phyloP scores from a whole-genome alignment of 1,139 yeast species.

The Diutina rugosa region DNA sequence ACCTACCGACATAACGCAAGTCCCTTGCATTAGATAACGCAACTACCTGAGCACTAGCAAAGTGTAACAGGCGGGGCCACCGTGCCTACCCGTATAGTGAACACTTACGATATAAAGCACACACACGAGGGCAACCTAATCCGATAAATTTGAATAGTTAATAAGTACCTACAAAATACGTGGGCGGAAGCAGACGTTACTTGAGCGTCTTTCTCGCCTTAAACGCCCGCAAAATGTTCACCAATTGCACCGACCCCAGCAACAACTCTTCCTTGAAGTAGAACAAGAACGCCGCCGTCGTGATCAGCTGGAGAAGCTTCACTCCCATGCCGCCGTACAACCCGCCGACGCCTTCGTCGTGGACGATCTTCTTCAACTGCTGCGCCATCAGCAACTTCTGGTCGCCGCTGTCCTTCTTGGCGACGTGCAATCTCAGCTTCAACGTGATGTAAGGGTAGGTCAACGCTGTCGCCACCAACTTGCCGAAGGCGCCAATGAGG shows the following conservation, averaged over 20 bases:
- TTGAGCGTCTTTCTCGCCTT: slow-evolving; percentile 2
- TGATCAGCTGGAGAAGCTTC: slow-evolving; percentile 70
- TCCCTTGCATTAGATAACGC: background rate
- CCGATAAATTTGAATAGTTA: too few relatives aligned
- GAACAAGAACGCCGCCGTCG: slow-evolving; percentile 83
- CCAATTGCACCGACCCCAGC: slow-evolving; percentile 32
- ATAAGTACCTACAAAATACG: too few relatives aligned
- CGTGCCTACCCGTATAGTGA: too few relatives aligned
- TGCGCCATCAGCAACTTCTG: slow-evolving; percentile 26
- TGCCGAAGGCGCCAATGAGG: slow-evolving; percentile 80
- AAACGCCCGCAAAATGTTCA: slow-evolving; percentile 22
- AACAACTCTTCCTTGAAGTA: slow-evolving; percentile 82
- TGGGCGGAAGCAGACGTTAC: background rate
- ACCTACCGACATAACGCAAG: background rate
- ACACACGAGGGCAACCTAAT: too few relatives aligned
- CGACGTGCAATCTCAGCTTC: slow-evolving; percentile 78
- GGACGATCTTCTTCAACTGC: slow-evolving; percentile 38
- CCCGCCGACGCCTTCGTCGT: slow-evolving; percentile 61
- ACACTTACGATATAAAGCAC: too few relatives aligned
- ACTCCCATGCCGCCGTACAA: slow-evolving; percentile 74
- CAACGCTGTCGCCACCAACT: slow-evolving; percentile 70
- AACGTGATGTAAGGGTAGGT: slow-evolving; percentile 89
- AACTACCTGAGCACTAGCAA: too few relatives aligned
- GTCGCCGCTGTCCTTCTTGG: slow-evolving; percentile 23
- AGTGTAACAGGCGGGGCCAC: too few relatives aligned